Conservation (phyloP, 768 basidiomycete species). For the Leccinellum rugosiceps region DNA sequence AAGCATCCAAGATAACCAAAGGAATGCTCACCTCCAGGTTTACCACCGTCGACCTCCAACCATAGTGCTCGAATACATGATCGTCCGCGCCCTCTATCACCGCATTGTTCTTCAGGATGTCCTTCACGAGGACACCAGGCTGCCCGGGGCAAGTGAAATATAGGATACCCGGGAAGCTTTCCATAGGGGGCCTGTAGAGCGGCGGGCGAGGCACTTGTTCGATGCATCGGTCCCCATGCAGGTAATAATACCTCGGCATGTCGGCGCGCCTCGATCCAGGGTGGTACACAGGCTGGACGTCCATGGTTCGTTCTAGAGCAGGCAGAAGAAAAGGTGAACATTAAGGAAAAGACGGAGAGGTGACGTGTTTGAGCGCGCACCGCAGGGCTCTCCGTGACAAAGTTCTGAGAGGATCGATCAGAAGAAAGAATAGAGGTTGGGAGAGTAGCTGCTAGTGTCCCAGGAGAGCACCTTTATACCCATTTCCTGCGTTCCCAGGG, state of each 20-base stretch:
- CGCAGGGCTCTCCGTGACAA: background rate
- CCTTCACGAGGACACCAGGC: background rate
- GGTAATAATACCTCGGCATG: background rate
- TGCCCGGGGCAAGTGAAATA: background rate
- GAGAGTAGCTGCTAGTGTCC: no score
- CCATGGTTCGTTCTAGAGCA: background rate
- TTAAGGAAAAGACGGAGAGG: background rate
- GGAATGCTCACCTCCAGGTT: background rate
- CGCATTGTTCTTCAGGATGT: background rate
- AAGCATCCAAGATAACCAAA: background rate
- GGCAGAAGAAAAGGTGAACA: background rate
- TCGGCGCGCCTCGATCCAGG: background rate
- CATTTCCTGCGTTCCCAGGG: background rate
- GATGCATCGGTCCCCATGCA: background rate
- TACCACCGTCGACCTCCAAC: conserved; percentile 1
- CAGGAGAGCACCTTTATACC: background rate
- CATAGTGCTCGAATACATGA: background rate
- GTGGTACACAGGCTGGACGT: background rate
- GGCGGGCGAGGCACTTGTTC: background rate
- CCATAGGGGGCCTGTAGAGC: background rate
- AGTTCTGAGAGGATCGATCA: background rate
- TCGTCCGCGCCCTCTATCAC: background rate
- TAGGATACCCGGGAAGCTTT: background rate
- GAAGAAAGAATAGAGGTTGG: no score
- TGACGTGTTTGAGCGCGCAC: background rate